Evolutionary conservation across 495 filamentous ascomycete species (phyloP).

Genomic region (Tetracladium marchalianum): DNA sequence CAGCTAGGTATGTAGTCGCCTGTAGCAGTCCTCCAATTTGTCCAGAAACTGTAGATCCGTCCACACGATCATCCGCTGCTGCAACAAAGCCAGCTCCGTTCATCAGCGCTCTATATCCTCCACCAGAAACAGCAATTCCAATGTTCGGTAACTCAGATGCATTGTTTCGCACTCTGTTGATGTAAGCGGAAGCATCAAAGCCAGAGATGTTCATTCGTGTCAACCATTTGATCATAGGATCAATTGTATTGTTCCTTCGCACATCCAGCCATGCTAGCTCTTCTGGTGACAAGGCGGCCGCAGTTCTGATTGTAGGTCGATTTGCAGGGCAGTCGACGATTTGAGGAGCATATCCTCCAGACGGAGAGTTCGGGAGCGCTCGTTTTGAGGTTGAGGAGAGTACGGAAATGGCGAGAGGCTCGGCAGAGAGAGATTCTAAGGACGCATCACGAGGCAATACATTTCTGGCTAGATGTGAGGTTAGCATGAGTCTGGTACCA

Average conservation of each 20-base stretch:
- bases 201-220: slow-evolving; percentile 58
- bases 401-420: slow-evolving; percentile 3
- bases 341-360: slow-evolving; percentile 44
- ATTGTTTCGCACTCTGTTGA: slow-evolving; percentile 44
- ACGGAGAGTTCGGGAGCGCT: slow-evolving; percentile 39
- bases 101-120: slow-evolving; percentile 78
- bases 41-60: slow-evolving; percentile 51
- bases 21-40: slow-evolving; percentile 82
- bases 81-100: slow-evolving; percentile 82
- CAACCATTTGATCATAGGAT: slow-evolving; percentile 42
- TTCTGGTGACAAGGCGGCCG: slow-evolving; percentile 46
- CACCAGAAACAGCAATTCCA: slow-evolving; percentile 55
- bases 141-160: slow-evolving; percentile 52
- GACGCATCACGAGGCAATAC: slow-evolving; percentile 14
- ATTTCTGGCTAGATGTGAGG: slow-evolving; percentile 4
- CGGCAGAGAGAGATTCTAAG: slow-evolving; percentile 7
- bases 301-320: slow-evolving; percentile 40
- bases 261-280: slow-evolving; percentile 60
- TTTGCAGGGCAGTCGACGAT: slow-evolving; percentile 38
- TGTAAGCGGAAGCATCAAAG: slow-evolving; percentile 65
- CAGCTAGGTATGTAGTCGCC: slow-evolving; percentile 73
- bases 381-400: slow-evolving; percentile 6
- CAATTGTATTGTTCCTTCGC: slow-evolving; percentile 30
- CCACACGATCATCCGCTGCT: slow-evolving; percentile 72
- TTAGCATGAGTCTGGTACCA: background rate